phyloP scores from a whole-genome alignment of 129 eudicot species.

The Chrysanthemum seticuspe region DNA sequence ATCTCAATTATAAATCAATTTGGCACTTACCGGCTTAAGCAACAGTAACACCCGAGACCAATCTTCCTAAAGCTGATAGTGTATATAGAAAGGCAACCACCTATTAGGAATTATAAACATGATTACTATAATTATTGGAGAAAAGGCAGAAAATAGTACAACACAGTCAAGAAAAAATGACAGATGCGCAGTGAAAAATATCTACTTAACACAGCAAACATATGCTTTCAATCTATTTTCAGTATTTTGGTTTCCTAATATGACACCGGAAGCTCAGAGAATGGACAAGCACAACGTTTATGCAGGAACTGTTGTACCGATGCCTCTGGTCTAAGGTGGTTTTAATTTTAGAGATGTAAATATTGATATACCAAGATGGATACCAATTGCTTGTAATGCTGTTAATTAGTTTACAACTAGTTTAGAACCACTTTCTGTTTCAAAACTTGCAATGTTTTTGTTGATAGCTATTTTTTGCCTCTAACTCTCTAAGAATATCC shows the following conservation, averaged over 20 bases:
- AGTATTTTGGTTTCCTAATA: neutral
- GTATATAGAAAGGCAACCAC: slow-evolving; percentile 68
- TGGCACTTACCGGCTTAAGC: slow-evolving; percentile 76
- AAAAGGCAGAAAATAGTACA: neutral
- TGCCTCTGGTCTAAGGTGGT: neutral
- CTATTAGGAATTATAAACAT: slow-evolving; percentile 32
- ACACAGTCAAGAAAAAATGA: neutral
- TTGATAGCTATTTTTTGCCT: neutral
- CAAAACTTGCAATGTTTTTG: neutral
- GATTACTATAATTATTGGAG: neutral
- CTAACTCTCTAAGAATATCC: neutral
- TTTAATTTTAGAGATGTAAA: neutral
- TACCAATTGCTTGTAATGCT: neutral
- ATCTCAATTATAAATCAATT: neutral
- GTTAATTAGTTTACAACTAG: too few species aligned
- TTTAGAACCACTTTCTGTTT: too few species aligned
- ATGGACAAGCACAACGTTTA: too few species aligned
- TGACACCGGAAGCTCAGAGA: too few species aligned
- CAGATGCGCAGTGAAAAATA: neutral
- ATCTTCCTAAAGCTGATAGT: slow-evolving; percentile 84
- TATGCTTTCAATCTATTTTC: neutral
- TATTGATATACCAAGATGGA: neutral
- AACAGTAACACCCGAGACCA: slow-evolving; percentile 82
- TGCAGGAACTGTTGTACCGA: too few species aligned
- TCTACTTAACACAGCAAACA: slow-evolving; percentile 4